Percentiles rank a stretch among this genome's conserved stretches.
Conservation (phyloP, 495 filamentous ascomycete genomes). For the Amphirosellinia nigrospora region DNA sequence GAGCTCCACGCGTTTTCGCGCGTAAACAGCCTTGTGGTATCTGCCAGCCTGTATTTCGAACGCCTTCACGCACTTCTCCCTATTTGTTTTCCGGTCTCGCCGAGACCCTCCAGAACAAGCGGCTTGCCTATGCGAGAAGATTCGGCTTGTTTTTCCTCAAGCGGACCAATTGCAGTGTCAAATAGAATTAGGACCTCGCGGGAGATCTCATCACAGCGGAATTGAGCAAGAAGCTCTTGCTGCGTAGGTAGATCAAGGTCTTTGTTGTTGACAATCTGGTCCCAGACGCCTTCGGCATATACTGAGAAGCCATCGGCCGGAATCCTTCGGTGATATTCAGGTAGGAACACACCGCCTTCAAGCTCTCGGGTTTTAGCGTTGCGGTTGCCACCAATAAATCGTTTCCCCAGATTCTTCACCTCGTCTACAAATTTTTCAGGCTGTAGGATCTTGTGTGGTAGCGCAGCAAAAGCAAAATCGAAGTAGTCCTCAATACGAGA, state of each 20-base stretch:
- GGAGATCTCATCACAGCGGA: slow-evolving; percentile 95
- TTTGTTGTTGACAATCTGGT: slow-evolving; percentile 98
- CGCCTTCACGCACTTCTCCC: slow-evolving; percentile 74
- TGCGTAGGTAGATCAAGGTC: slow-evolving; percentile 96
- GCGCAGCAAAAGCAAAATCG: slow-evolving; percentile 93
- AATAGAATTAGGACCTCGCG: slow-evolving; percentile 84
- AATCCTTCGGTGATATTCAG: slow-evolving; percentile 94
- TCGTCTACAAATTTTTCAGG: slow-evolving; percentile 89
- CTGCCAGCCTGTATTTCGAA: slow-evolving; percentile 91
- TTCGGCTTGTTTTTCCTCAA: slow-evolving; percentile 85
- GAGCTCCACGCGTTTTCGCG: slow-evolving; percentile 81
- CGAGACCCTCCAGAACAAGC: slow-evolving; percentile 75
- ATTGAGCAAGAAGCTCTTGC: slow-evolving; percentile 95
- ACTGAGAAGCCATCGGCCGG: slow-evolving; percentile 93
- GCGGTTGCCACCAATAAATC: slow-evolving; percentile 80
- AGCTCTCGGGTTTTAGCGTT: slow-evolving; percentile 71
- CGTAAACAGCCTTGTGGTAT: slow-evolving; percentile 95
- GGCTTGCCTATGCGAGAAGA: slow-evolving; percentile 72
- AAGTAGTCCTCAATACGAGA: slow-evolving; percentile 95
- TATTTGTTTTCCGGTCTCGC: slow-evolving; percentile 70
- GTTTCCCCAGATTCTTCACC: slow-evolving; percentile 75
- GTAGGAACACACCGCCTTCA: slow-evolving; percentile 81
- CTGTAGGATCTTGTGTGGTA: slow-evolving; percentile 96
- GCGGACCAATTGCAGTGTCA: slow-evolving; percentile 78
- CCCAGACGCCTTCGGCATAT: slow-evolving; percentile 94